Evolutionary conservation across 352 stramenopile genomes (phyloP), one percentile per base, ranked within the genome.

Genomic region (Blastocystis sp.): DNA sequence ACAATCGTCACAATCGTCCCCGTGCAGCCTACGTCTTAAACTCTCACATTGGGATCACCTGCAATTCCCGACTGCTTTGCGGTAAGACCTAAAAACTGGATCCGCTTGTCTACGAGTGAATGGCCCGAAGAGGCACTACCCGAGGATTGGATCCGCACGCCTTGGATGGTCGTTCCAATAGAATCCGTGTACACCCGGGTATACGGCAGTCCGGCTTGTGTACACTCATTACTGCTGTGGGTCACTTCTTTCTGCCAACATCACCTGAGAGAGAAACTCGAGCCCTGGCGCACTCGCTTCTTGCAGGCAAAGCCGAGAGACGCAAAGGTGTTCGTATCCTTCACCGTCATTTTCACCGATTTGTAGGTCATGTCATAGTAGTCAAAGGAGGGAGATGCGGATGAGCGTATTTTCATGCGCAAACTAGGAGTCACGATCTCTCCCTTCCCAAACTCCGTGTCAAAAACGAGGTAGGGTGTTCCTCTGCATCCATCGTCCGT

Each of bases 281-380:
- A 64, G 0, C 64, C 64, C 64, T 81, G 11, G 4, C 43, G 65
- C 3, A 81, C 24, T 0, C 9, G 19, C 0, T 63, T 64, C n/a
- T 62, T 38, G n/a, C 71, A 81, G 19, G 40, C 21, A 81, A 81
- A 81, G 65, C 71, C 71, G 9, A 81, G 42, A 21, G n/a, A 62
- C 1, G 42, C 10, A 28, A 81, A 81, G 14, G 61, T 34, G 54
- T 62, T 11, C 40, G 42, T 62, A 40, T 81, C 71, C 48, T 81
- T 65, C 14, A 81, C 48, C 1, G 42, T 59, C 60, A 81, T 68
- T 42, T 43, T 40, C 24, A 81, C 71, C 7, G 71, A 81, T 40
- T 81, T 81, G 54, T 81, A 81, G 1, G 43, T 81, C 24, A 81
- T 28, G 19, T 81, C 71, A 40, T 81, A 81, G 7, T 74, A 19